Percentiles rank a stretch among this genome's conserved stretches.
Conservation (phyloP, 192 early-diverging fungal species). For the Coemansia sp. region DNA sequence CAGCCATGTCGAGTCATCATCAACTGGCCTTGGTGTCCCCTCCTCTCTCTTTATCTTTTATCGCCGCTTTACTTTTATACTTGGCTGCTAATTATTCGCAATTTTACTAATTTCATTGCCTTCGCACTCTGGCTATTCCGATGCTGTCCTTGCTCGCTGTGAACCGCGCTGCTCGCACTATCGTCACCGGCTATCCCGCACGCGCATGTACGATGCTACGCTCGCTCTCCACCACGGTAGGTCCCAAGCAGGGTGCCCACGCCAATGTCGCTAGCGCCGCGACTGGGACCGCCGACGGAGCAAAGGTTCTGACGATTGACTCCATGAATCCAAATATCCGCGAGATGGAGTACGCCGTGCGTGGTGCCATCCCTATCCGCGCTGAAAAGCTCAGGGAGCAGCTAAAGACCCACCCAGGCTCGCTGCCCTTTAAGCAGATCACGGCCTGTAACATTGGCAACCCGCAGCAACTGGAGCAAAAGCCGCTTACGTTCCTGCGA, state of each 20-base stretch:
- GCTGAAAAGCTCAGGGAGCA: slow-evolving; percentile 77
- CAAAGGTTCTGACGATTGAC: slow-evolving; percentile 70
- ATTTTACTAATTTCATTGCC: not conserved
- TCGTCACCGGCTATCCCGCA: not conserved
- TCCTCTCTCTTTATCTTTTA: not conserved
- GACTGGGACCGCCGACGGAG: not conserved
- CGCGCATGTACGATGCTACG: slow-evolving; percentile 10
- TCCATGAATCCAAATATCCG: slow-evolving; percentile 72
- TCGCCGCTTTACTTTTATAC: not conserved
- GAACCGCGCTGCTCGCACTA: slow-evolving; percentile 6
- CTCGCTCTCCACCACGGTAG: slow-evolving; percentile 33
- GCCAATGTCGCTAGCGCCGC: not conserved
- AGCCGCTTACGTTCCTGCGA: slow-evolving; percentile 95
- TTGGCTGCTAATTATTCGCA: not conserved
- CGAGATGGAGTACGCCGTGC: slow-evolving; percentile 90
- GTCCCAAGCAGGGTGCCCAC: slow-evolving; percentile 12
- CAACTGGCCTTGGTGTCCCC: too few relatives aligned
- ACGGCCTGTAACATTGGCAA: slow-evolving; percentile 90
- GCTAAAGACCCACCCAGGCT: slow-evolving; percentile 44
- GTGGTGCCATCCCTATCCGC: slow-evolving; percentile 91
- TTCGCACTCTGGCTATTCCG: not conserved
- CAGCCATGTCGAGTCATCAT: slow-evolving; percentile 3
- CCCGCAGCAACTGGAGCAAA: slow-evolving; percentile 86
- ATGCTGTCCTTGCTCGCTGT: slow-evolving; percentile 13
- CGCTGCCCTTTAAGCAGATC: slow-evolving; percentile 70